These are phyloP conservation scores for Verticillium tricorpus DNA, from an alignment of 2,329 filamentous ascomycete genomes.

Conservation along the genomic window DNA sequence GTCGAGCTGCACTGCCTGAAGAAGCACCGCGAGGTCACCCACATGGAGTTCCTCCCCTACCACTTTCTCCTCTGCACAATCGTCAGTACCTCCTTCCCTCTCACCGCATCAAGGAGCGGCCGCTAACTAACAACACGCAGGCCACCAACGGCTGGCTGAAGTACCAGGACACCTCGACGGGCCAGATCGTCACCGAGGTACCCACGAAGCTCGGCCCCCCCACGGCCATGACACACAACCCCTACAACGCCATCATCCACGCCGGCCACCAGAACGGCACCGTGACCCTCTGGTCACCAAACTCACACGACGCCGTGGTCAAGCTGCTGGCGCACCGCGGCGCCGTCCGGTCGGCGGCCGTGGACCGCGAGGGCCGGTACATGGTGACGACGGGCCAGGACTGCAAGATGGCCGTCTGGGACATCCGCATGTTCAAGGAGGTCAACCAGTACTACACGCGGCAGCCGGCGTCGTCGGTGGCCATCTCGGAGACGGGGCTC, in stretches of 20 bases:
- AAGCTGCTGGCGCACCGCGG: constrained; percentile 88
- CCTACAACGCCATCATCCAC: constrained; percentile 86
- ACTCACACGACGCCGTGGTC: constrained; percentile 78
- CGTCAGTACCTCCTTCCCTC: constrained; percentile 41
- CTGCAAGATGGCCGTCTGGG: constrained; percentile 89
- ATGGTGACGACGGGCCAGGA: constrained; percentile 95
- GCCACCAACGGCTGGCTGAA: constrained; percentile 81
- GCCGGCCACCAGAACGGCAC: constrained; percentile 93
- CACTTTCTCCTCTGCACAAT: constrained; percentile 90
- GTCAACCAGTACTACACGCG: constrained; percentile 84
- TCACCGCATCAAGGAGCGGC: neutral
- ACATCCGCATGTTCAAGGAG: constrained; percentile 89
- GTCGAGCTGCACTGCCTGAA: constrained; percentile 89
- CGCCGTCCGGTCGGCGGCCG: constrained; percentile 77
- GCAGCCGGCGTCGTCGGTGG: constrained; percentile 74
- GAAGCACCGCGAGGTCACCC: constrained; percentile 85
- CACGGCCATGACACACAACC: constrained; percentile 81
- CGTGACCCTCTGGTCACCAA: constrained; percentile 94
- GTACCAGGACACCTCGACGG: constrained; percentile 94
- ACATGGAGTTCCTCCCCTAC: constrained; percentile 94
- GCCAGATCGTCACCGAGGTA: constrained; percentile 80
- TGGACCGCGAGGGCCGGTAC: constrained; percentile 88
- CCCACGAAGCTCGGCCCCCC: constrained; percentile 81
- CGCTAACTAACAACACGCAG: constrained; percentile 31
- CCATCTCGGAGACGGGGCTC: constrained; percentile 84